Base-by-base conservation (phyloP, 352 stramenopile species). In the Phytopythium litorale region DNA sequence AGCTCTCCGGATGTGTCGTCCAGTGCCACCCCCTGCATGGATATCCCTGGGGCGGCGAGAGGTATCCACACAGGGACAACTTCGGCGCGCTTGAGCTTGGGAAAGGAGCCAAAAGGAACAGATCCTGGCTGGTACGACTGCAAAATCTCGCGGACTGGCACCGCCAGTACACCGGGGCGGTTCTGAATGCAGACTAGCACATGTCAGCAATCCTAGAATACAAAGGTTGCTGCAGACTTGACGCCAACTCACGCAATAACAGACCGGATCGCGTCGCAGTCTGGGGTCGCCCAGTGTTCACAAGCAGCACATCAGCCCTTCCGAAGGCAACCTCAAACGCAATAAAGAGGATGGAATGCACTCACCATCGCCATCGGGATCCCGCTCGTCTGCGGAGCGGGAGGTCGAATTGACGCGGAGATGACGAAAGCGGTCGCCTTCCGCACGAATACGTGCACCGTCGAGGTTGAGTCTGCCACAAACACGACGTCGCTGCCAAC, bases 1-100 rank as follows among this genome's bases (percentile, higher is more conserved):
- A 92, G 60, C 32, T 92, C 81, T n/a, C 60, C 73, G 2, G 79
- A 74, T 0, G 61, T 71, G 46, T 87, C 75, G 60, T 92, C 83
- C 8, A 88, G 66, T 12, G 71, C 71, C 30, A 89, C 42, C 19
- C 67, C 55, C 1, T 51, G 23, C 21, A 53, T 4, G 7, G 12
- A 30, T 37, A 60, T 42, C 18, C 25, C 55, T 18, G 37, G 19
- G 0, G 55, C 23, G 2, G 55, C 55, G 28, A 60, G 38, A 7
- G 55, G 28, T 11, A 51, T 25, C 55, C 55, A 60, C 65, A 35
- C 61, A 4, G 33, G 33, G 8, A 0, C 15, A 15, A 49, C 8
- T 12, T 49, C 21, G 2, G n/a, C 15, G 21, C n/a, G 18, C 23
- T 63, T 48, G 64, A 59, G 4, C 46, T 54, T 23, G 40, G 35